Evolutionary conservation across 345 rosid species (phyloP), one percentile per base, ranked within the genome.

Genomic region (Aquilaria sinensis): DNA sequence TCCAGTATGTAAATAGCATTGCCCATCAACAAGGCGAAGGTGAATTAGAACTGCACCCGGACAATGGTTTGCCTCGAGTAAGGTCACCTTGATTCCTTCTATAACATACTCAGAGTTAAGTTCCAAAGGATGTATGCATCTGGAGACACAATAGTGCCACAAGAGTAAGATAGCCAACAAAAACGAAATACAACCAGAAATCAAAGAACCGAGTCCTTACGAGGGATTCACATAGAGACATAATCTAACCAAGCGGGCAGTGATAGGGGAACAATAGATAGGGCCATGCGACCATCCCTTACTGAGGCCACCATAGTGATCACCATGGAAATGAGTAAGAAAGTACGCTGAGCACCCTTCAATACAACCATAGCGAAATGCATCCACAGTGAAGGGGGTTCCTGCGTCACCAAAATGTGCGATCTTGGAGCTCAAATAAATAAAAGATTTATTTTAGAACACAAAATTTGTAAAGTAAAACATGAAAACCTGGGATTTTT

Each of bases 21-120:
- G 75, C 63, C 89, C 87, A 78, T 74, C 78, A 11, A 66, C 58
- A 48, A 86, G 93, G 58, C 74, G 66, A 61, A 86, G 81, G 63
- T 80, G 83, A 66, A 89, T 71, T 53, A 89, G 74, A 71, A 85
- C 89, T 47, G 96, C 91, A 64, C 91, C 96, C 0, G 93, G 93
- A 55, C 93, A 86, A 57, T 89, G 96, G 72, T 86, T 86, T 58
- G 96, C 93, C 68, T 89, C 91, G 29, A 86, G 63, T 34, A 89
- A 68, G 33, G 91, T 84, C 23, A 83, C 89, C 70, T 57, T 81
- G 31, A 84, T 71, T 52, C 85, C 86, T 56, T 78, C 75, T 62
- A 86, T 78, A 56, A 59, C 74, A 76, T 80, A 73, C 46, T 84
- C 89, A 0, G 53, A 66, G 12, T 81, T 76, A 29, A 86, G 55